Conservation (phyloP, 2,329 filamentous ascomycete species). For the Cladosporium sp. region DNA sequence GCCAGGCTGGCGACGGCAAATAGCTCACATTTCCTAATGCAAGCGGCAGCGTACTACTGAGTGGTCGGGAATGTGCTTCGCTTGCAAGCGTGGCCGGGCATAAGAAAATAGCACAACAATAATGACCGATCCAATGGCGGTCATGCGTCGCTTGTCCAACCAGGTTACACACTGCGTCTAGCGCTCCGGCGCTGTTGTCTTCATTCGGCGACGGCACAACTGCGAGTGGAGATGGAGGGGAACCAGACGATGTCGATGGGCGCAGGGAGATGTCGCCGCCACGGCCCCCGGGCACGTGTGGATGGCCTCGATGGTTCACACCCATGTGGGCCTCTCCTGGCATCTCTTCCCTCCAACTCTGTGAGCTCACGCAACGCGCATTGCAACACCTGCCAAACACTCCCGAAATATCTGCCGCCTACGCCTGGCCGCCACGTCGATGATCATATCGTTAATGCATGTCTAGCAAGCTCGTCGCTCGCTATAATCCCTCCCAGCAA, state of each 20-base stretch:
- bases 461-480: background rate
- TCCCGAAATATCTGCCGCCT: constrained; percentile 6
- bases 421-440: background rate
- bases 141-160: constrained; percentile 2
- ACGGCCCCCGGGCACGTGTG: constrained; percentile 2
- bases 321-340: background rate
- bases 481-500: constrained; percentile 9
- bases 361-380: background rate
- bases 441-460: constrained; percentile 8
- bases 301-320: constrained; percentile 1
- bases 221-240: background rate
- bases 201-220: background rate
- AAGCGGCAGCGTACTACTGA: too few relatives aligned
- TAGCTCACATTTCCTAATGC: background rate
- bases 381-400: background rate
- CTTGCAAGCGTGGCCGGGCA: background rate
- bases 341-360: background rate
- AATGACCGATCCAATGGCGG: background rate
- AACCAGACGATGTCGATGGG: background rate
- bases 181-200: background rate
- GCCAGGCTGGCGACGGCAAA: background rate
- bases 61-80: background rate
- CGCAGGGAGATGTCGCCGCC: background rate
- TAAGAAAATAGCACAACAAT: background rate
- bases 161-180: background rate